Conservation (phyloP, 345 rosid species). For the Moricandia moricandioides region DNA sequence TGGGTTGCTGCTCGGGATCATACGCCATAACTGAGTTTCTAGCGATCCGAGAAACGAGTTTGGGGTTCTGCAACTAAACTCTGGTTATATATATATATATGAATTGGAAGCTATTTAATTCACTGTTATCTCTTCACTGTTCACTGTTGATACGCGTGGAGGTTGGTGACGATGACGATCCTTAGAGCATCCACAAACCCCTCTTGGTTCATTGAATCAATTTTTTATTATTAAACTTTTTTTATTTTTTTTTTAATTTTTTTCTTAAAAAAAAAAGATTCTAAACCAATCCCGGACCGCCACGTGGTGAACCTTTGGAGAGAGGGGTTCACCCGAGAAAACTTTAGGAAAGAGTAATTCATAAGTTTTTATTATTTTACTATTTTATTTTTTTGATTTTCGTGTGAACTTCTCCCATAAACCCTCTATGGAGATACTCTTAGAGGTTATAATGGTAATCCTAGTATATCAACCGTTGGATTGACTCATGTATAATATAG, state of each 20-base stretch:
- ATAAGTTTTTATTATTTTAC: too few species aligned
- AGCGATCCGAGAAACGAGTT: neutral
- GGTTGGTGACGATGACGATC: slow-evolving; percentile 28
- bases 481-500: neutral
- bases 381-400: too few species aligned
- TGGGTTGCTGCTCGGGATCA: slow-evolving; percentile 50
- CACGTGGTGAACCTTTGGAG: too few species aligned
- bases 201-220: neutral
- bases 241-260: too few species aligned
- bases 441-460: neutral
- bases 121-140: neutral
- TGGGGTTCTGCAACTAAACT: neutral
- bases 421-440: too few species aligned
- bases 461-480: slow-evolving; percentile 21
- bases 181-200: neutral
- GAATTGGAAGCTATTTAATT: neutral
- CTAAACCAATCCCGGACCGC: too few species aligned
- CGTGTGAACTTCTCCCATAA: too few species aligned
- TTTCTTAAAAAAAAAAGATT: too few species aligned
- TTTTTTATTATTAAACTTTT: too few species aligned
- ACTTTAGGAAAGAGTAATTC: too few species aligned
- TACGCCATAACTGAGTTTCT: slow-evolving; percentile 44
- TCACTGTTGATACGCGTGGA: slow-evolving; percentile 8
- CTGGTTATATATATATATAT: neutral
- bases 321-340: too few species aligned